Evolutionary conservation across 495 filamentous ascomycete species (phyloP).

Genomic region (Beverwykella pulmonaria): DNA sequence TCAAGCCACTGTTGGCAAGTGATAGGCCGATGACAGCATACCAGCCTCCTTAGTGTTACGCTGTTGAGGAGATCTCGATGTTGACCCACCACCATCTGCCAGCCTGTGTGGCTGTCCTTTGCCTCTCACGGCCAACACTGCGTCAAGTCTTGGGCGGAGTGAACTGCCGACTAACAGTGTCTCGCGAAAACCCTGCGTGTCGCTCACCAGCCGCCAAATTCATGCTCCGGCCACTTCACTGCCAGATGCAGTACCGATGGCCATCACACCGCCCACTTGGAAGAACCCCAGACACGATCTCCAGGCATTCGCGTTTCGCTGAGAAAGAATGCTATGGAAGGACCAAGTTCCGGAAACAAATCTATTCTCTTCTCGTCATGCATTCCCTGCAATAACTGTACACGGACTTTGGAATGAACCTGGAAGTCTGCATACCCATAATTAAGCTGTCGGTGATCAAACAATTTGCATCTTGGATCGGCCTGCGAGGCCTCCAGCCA

Average conservation of each 20-base stretch:
- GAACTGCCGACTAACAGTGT: constrained; percentile 16
- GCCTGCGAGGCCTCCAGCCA: constrained; percentile 14
- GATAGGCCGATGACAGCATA: constrained; percentile 23
- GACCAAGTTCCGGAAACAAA: constrained; percentile 28
- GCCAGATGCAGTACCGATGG: constrained; percentile 9
- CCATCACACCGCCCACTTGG: constrained; percentile 32
- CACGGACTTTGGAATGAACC: neutral
- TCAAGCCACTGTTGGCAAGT: constrained; percentile 7
- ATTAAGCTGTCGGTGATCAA: constrained; percentile 20
- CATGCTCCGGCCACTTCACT: neutral
- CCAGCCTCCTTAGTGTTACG: constrained; percentile 22
- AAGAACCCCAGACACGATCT: neutral
- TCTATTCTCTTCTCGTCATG: constrained; percentile 27
- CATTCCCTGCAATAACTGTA: constrained; percentile 17
- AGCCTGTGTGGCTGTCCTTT: constrained; percentile 11
- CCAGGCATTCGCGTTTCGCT: constrained; percentile 4
- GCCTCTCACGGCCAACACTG: neutral
- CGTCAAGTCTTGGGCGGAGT: constrained; percentile 9
- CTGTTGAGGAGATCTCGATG: constrained; percentile 17
- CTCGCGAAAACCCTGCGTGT: constrained; percentile 15
- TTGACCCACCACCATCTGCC: constrained; percentile 7
- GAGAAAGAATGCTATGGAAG: constrained; percentile 32
- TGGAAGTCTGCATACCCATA: constrained; percentile 5
- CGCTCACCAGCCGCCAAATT: constrained; percentile 22
- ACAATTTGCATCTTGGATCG: constrained; percentile 20